Evolutionary conservation across 495 filamentous ascomycete genomes (phyloP).

Genomic region (Penicillium manginii): DNA sequence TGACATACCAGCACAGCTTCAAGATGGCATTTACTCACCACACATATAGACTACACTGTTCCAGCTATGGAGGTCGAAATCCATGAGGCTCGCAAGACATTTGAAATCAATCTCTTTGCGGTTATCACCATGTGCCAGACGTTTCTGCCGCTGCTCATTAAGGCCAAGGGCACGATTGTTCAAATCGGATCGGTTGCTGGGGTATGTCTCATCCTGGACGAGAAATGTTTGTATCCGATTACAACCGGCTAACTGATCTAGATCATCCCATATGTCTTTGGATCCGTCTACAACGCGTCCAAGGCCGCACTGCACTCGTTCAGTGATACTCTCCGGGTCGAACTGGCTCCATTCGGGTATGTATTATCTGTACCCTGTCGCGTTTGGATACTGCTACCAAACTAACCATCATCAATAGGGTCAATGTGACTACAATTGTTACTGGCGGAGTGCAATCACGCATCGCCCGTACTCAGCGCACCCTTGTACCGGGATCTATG

Average conservation of each 20-base stretch:
- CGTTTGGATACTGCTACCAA: background rate
- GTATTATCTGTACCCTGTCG: background rate
- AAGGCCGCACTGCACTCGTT: slow-evolving; percentile 68
- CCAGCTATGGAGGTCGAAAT: slow-evolving; percentile 61
- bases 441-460: slow-evolving; percentile 66
- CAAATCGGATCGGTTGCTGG: slow-evolving; percentile 62
- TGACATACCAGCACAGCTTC: slow-evolving; percentile 4
- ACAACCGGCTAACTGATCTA: slow-evolving; percentile 12
- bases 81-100: slow-evolving; percentile 52
- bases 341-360: slow-evolving; percentile 51
- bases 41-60: slow-evolving; percentile 58
- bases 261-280: slow-evolving; percentile 59
- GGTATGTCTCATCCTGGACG: slow-evolving; percentile 24
- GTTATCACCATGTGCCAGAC: slow-evolving; percentile 63
- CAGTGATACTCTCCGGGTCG: slow-evolving; percentile 62
- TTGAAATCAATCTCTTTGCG: slow-evolving; percentile 62
- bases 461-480: slow-evolving; percentile 56
- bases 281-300: slow-evolving; percentile 63
- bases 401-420: slow-evolving; percentile 26
- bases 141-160: slow-evolving; percentile 62
- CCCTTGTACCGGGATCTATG: slow-evolving; percentile 50
- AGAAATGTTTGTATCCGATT: background rate
- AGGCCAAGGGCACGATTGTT: slow-evolving; percentile 62
- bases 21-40: background rate
- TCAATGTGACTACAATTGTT: slow-evolving; percentile 59